Percentiles rank a stretch among this genome's conserved stretches.
Evolutionary conservation across 1,284 basidiomycete genomes (phyloP).

Genomic region (Porodaedalea pini): DNA sequence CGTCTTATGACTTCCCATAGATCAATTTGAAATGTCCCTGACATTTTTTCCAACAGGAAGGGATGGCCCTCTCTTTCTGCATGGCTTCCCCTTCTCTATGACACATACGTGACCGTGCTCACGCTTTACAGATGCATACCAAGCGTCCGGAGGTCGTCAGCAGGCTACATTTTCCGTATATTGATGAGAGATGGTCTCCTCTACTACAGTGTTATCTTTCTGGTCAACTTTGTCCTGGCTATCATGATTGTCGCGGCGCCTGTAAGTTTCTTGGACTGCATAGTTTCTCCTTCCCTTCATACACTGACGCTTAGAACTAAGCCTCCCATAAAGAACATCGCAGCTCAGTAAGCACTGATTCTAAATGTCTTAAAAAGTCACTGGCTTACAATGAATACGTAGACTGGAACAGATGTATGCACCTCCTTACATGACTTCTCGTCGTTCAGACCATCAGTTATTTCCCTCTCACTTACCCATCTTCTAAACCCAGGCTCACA

Average conservation of each 20-base stretch:
- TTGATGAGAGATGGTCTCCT: slow-evolving; percentile 13
- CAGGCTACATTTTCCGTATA: not conserved
- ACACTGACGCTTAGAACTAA: not conserved
- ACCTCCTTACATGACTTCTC: too few species aligned
- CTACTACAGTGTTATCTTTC: slow-evolving; percentile 16
- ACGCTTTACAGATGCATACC: slow-evolving; percentile 7
- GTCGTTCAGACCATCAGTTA: too few species aligned
- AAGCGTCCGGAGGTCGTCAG: not conserved
- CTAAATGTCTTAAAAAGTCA: too few species aligned
- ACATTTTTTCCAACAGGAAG: not conserved
- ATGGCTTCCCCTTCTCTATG: slow-evolving; percentile 14
- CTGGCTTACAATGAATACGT: too few species aligned
- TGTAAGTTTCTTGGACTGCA: slow-evolving; percentile 5
- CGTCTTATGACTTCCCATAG: not conserved
- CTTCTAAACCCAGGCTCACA: too few species aligned
- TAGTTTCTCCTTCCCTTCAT: not conserved
- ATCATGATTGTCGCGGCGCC: slow-evolving; percentile 17
- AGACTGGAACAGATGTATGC: too few species aligned
- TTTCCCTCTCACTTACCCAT: too few species aligned
- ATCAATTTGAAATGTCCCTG: not conserved
- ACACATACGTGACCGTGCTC: slow-evolving; percentile 9
- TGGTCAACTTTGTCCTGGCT: slow-evolving; percentile 9
- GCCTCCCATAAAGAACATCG: not conserved
- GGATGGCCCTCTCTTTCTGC: slow-evolving; percentile 9
- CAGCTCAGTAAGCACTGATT: too few species aligned